Base-by-base conservation (phyloP, 2,329 filamentous ascomycete genomes). In the Rhexocercosporidium sp. region DNA sequence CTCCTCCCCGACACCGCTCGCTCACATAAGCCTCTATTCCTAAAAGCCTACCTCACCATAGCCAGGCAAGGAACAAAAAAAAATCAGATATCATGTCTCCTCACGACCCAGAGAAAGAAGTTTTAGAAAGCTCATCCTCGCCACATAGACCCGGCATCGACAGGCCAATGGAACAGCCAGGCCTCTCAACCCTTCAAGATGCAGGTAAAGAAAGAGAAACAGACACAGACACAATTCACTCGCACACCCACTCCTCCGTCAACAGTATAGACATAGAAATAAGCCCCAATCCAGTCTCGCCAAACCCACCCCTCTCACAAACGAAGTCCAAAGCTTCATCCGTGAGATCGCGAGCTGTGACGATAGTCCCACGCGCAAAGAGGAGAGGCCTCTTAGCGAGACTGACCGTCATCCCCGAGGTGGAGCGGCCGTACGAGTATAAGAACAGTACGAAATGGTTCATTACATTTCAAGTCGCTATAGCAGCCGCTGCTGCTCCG, bases 401-500 rank as follows among this genome's bases (percentile, higher is more conserved):
- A 44, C 82, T 96, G 14, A 83, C 91, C 1, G 68, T 97, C 37
- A 82, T 97, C 18, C 90, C 93, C 1, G 94, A 97, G 79, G 88
- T 97, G 16, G 88, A 92, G 54, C 84, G 90, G 37, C 91, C 94
- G 0, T 88, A 90, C 67, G 86, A 92, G 60, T 97, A 97, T 76
- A 81, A 85, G 12, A 86, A 87, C 39, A 85, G 81, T 59, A 92
- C 87, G 16, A 97, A 97, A 87, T 97, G 94, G 94, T 85, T 87
- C 68, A 89, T 97, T 71, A 97, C 94, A 0, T 82, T 88, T 41
- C 86, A 95, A 57, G 87, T 97, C 54, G 91, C 93, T 1, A 76
- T 94, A 18, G 93, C 93, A 2, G 93, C 88, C 1, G 88, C 90
- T 16, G 91, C 88, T 0, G 93, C 91, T 0, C 94, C 94, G 0